Percentiles rank a stretch among this genome's conserved stretches.
Evolutionary conservation across 352 stramenopile species (phyloP).

Genomic region (Aphanomyces stellatus): DNA sequence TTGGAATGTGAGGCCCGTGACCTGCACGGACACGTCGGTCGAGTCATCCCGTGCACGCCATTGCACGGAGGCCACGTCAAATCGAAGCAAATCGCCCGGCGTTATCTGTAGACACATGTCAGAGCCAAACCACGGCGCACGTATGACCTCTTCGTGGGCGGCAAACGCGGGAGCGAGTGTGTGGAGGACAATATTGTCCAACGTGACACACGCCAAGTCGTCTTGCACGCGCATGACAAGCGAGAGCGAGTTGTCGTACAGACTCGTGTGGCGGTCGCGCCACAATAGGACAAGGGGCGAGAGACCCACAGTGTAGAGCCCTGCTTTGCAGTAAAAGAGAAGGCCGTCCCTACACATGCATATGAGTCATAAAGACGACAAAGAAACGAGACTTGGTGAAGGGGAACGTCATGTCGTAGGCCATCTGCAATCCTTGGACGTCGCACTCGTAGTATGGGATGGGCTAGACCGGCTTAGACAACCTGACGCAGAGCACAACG

Average conservation of each 20-base stretch:
- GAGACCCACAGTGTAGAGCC: conserved; percentile 82
- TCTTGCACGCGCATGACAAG: conserved; percentile 61
- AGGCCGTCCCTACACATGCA: conserved; percentile 61
- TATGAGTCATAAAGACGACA: neutral
- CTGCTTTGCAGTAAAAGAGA: conserved; percentile 85
- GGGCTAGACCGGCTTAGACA: conserved; percentile 30
- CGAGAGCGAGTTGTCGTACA: conserved; percentile 64
- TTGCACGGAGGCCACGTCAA: conserved; percentile 60
- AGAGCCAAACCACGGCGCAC: no score
- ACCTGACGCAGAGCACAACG: neutral
- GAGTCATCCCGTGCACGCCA: conserved; percentile 20
- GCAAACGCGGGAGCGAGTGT: conserved; percentile 11
- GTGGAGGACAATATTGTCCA: conserved; percentile 62
- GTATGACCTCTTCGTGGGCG: neutral
- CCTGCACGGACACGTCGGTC: conserved; percentile 34
- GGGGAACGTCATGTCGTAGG: conserved; percentile 68
- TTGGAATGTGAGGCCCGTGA: conserved; percentile 50
- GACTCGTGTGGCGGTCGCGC: conserved; percentile 82
- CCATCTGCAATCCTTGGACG: conserved; percentile 49
- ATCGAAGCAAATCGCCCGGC: conserved; percentile 71
- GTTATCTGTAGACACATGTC: neutral
- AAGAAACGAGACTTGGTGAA: conserved; percentile 64
- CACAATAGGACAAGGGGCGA: conserved; percentile 82
- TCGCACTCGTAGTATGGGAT: conserved; percentile 85
- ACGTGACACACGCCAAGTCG: conserved; percentile 42